A percentile compares a stretch with the other conserved stretches of the same genome.
Conservation (phyloP, 176 grass and related monocot species). For the Ampelocalamus luodianensis region DNA sequence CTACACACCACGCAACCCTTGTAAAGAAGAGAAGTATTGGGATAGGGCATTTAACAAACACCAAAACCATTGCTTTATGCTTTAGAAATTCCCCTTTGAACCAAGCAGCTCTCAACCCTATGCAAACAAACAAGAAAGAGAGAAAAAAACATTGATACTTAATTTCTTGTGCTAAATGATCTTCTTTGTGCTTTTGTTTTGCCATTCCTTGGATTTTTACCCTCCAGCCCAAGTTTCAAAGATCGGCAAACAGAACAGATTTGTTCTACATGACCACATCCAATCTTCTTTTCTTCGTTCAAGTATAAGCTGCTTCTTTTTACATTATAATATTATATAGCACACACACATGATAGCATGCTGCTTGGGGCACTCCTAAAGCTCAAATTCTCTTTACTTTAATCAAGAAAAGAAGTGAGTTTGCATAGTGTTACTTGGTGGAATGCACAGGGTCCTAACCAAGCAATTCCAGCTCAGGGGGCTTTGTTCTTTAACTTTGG, state of each 20-base stretch:
- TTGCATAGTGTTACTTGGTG: slow-evolving; percentile 35
- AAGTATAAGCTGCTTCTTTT: slow-evolving; percentile 24
- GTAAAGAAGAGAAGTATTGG: slow-evolving; percentile 36
- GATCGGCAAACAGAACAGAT: slow-evolving; percentile 33
- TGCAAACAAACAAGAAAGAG: slow-evolving; percentile 35
- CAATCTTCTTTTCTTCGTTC: slow-evolving; percentile 23
- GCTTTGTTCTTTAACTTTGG: slow-evolving; percentile 64
- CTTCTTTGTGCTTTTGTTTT: slow-evolving; percentile 55
- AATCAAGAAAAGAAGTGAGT: slow-evolving; percentile 48
- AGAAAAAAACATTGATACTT: slow-evolving; percentile 48
- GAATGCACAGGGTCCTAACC: slow-evolving; percentile 53
- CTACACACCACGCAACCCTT: slow-evolving; percentile 42
- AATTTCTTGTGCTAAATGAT: slow-evolving; percentile 63
- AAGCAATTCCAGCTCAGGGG: slow-evolving; percentile 44
- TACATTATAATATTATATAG: slow-evolving; percentile 32
- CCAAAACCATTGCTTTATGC: slow-evolving; percentile 40
- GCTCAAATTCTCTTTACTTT: slow-evolving; percentile 54
- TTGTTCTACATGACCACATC: slow-evolving; percentile 18
- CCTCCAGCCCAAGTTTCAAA: slow-evolving; percentile 47
- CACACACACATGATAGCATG: slow-evolving; percentile 51
- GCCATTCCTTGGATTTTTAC: slow-evolving; percentile 31
- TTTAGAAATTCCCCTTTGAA: slow-evolving; percentile 58
- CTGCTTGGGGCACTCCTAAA: slow-evolving; percentile 60
- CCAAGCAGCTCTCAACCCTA: slow-evolving; percentile 53
- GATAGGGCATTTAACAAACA: slow-evolving; percentile 29